phyloP scores from a whole-genome alignment of 106 monocot species.

The Cymbidium sinense region DNA sequence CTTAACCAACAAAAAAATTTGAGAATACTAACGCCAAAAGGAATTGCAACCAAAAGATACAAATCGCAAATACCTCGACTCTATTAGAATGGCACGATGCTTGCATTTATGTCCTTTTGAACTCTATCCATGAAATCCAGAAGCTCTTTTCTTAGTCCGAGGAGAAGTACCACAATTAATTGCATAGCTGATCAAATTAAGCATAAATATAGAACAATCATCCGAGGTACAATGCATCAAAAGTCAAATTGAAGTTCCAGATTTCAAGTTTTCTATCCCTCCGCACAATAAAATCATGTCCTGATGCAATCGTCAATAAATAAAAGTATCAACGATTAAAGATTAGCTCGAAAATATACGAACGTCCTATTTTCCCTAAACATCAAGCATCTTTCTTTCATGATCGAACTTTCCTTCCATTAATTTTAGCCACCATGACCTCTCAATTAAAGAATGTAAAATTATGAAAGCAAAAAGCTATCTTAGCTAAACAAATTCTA shows the following conservation, averaged over 20 bases:
- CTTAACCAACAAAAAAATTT: neutral
- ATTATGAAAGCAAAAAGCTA: no score
- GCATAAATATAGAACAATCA: neutral
- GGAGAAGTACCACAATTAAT: neutral
- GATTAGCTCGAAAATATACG: neutral
- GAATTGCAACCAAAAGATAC: no score
- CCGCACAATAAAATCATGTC: neutral
- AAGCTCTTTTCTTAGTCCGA: conserved; percentile 67
- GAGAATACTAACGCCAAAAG: no score
- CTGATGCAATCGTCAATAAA: neutral
- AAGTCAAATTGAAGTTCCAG: neutral
- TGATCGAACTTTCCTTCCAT: no score
- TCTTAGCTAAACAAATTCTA: no score
- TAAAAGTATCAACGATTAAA: neutral
- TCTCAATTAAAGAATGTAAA: no score
- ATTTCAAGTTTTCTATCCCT: neutral
- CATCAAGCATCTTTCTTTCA: no score
- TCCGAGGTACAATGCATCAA: neutral
- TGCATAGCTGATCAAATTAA: neutral
- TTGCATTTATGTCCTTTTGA: conserved; percentile 81
- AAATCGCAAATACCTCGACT: conserved; percentile 40
- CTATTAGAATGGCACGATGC: conserved; percentile 63
- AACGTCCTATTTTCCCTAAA: neutral
- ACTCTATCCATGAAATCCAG: conserved; percentile 71
- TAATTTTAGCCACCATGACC: no score